Base-by-base conservation (phyloP, 139 green algal genomes). In the Volvox reticuliferus region DNA sequence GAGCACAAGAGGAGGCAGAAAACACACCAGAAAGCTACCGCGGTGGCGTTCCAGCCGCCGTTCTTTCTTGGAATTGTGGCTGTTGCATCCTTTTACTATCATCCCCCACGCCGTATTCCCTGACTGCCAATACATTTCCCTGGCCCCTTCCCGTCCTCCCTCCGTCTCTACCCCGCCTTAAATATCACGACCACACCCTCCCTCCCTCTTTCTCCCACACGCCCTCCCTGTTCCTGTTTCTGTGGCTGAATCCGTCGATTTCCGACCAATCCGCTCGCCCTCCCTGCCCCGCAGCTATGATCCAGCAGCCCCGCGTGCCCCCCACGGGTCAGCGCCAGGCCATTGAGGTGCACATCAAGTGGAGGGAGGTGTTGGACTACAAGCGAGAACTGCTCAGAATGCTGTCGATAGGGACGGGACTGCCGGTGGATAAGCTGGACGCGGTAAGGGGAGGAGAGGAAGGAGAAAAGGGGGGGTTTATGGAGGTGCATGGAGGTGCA, bases 281-380 rank as follows among this genome's bases (percentile, higher is more conserved):
- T 62, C 35, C 37, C 21, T 32, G 33, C 28, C 20, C 30, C 36
- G 75, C 96, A 97, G 98, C 98, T 37, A 99, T 99, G 98, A 96
- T 99, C 65, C 98, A 99, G 94, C 98, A 99, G 96, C 98, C 98
- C 32, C 95, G 97, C 19, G 94, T 99, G 82, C 98, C 98, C 2
- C 96, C 97, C 63, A 99, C 97, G 12, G 98, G 98, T 18, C 96
- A 98, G 95, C 94, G 98, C 61, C 98, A 99, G 92, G 97, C 97
- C 37, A 95, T 98, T 77, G 98, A 99, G 92, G 96, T 99, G 36
- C 93, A 98, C 88, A 99, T 99, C 95, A 99, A 99, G 93, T 99
- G 98, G 97, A 94, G 95, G 17, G 98, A 99, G 94, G 98, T 99
- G 88, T 91, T 98, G 78, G 95, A 95, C 79, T 97, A 98, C 92